Evolutionary conservation across 768 basidiomycete species (phyloP).

Genomic region (Rhizopogon vulgaris): DNA sequence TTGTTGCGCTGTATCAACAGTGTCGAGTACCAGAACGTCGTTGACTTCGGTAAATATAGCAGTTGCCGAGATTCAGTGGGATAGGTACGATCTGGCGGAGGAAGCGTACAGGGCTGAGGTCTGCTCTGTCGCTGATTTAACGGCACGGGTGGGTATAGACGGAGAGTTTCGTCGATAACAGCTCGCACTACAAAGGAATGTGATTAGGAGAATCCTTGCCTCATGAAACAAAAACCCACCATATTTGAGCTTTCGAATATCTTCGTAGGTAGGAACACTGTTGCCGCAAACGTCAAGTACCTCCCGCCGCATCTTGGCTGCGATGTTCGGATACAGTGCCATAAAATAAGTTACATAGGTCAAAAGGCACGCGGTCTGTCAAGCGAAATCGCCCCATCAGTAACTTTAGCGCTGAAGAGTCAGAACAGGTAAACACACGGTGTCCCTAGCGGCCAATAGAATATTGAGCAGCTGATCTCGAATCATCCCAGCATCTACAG

Average conservation of each 20-base stretch:
- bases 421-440: conserved; percentile 36
- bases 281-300: conserved; percentile 52
- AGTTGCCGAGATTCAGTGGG: conserved; percentile 29
- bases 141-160: conserved; percentile 76
- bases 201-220: conserved; percentile 3
- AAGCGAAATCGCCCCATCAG: not conserved
- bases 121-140: conserved; percentile 62
- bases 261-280: conserved; percentile 46
- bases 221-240: conserved; percentile 35
- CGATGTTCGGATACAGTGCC: conserved; percentile 55
- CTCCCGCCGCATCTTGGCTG: conserved; percentile 49
- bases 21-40: conserved; percentile 53
- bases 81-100: conserved; percentile 46
- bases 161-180: conserved; percentile 72
- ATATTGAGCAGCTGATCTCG: conserved; percentile 76
- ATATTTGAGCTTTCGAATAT: conserved; percentile 57
- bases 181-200: conserved; percentile 49
- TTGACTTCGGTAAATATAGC: conserved; percentile 53
- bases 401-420: not conserved
- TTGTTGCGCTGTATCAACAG: conserved; percentile 63
- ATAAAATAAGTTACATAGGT: conserved; percentile 69
- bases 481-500: conserved; percentile 55
- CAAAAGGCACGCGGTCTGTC: conserved; percentile 60
- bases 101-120: conserved; percentile 41
- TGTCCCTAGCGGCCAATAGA: conserved; percentile 73